Conservation (phyloP, 208 protist species). For the Trypanosoma platydactyli region DNA sequence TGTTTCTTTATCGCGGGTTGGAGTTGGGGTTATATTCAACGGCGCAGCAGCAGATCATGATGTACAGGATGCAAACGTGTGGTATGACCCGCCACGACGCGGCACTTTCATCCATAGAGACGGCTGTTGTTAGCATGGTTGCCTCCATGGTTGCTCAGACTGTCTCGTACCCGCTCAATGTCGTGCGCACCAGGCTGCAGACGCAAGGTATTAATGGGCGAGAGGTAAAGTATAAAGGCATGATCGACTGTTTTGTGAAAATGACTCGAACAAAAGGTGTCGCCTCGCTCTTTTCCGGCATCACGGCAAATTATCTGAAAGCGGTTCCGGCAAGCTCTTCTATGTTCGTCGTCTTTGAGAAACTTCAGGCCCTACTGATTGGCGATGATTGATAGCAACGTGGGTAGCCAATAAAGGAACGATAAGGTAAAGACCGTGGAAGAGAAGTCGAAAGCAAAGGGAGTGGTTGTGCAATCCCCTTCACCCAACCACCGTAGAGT, state of each 20-base stretch:
- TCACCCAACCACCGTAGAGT: too few species aligned
- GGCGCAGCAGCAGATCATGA: constrained; percentile 84
- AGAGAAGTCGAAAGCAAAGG: constrained; percentile 8
- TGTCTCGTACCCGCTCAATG: constrained; percentile 88
- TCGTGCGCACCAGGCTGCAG: constrained; percentile 88
- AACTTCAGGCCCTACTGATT: constrained; percentile 58
- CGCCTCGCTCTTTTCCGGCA: constrained; percentile 79
- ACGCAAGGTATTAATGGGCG: constrained; percentile 88
- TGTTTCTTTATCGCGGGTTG: constrained; percentile 84
- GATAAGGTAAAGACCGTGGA: not conserved
- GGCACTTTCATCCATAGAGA: constrained; percentile 60
- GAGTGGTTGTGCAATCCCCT: not conserved
- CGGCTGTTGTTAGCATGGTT: constrained; percentile 72
- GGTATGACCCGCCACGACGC: constrained; percentile 70
- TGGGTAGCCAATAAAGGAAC: not conserved
- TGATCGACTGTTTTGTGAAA: constrained; percentile 87
- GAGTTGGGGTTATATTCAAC: constrained; percentile 90
- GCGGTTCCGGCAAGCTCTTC: constrained; percentile 79
- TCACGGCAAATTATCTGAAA: constrained; percentile 91
- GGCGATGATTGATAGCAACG: constrained; percentile 47
- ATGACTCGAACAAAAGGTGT: constrained; percentile 78
- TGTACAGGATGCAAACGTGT: constrained; percentile 73
- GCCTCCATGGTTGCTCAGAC: constrained; percentile 86
- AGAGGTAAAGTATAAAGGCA: constrained; percentile 71
- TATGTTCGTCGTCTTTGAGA: constrained; percentile 91